A percentile compares a stretch with the other conserved stretches of the same genome.
Evolutionary conservation across 345 rosid genomes (phyloP).

Genomic region (Bruguiera gymnorhiza): DNA sequence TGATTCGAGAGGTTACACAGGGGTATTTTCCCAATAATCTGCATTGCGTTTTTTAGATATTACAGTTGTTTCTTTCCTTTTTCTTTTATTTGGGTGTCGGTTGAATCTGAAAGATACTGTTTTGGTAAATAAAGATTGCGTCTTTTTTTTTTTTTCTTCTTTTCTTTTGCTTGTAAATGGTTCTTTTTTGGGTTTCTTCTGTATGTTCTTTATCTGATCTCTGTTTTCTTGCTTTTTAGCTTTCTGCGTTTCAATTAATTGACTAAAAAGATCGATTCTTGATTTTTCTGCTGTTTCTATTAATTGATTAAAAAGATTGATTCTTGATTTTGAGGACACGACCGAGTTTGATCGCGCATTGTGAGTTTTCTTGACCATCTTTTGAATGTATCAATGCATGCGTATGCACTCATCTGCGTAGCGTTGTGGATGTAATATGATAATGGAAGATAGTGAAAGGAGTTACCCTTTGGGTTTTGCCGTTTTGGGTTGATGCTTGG

Average conservation of each 20-base stretch:
- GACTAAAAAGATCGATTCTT: not conserved
- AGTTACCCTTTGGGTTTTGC: too few relatives aligned
- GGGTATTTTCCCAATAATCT: constrained; percentile 5
- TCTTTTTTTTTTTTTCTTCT: not conserved
- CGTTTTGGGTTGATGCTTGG: not conserved
- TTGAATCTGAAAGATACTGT: constrained; percentile 9
- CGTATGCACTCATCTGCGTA: not conserved
- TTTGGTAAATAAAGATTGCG: not conserved
- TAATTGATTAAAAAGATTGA: not conserved
- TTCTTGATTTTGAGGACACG: not conserved
- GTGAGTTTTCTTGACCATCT: not conserved
- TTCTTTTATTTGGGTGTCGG: not conserved
- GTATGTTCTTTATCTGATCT: constrained; percentile 1
- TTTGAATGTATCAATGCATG: not conserved
- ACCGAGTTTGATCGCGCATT: not conserved
- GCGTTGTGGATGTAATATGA: not conserved
- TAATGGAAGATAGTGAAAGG: too few relatives aligned
- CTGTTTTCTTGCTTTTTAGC: not conserved
- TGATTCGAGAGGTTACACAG: not conserved
- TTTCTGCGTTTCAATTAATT: not conserved
- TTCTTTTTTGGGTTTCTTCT: not conserved
- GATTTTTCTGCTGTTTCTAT: not conserved
- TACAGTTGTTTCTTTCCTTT: not conserved
- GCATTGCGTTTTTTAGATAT: not conserved
- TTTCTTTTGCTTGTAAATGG: not conserved